phyloP scores from a whole-genome alignment of 257 asterid species.

The Gentiana dahurica region DNA sequence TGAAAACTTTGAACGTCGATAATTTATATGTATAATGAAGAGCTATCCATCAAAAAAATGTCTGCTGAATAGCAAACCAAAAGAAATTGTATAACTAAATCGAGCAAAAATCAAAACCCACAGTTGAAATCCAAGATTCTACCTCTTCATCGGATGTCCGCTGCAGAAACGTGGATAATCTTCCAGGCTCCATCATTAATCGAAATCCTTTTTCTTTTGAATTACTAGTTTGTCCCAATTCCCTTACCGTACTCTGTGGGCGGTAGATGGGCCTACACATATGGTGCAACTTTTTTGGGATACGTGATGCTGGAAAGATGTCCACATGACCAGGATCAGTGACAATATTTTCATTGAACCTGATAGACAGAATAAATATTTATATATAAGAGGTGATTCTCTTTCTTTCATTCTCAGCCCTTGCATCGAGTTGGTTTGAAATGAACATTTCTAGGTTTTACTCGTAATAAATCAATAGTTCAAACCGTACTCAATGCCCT shows the following conservation, averaged over 20 bases:
- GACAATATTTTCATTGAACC: constrained; percentile 87
- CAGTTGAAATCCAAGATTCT: background rate
- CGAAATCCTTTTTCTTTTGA: constrained; percentile 65
- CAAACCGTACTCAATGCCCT: no score
- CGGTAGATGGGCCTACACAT: constrained; percentile 68
- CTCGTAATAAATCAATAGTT: no score
- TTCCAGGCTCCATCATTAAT: constrained; percentile 54
- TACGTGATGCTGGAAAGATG: constrained; percentile 80
- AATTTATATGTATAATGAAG: background rate
- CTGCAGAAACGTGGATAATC: constrained; percentile 67
- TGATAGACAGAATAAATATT: constrained; percentile 27
- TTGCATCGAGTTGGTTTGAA: no score
- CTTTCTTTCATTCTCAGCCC: no score
- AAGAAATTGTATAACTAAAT: background rate
- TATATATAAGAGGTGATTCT: constrained; percentile 3
- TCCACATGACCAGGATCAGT: constrained; percentile 93
- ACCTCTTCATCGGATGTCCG: constrained; percentile 80
- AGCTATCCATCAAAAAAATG: background rate
- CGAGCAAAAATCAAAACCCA: background rate
- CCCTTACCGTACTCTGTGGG: constrained; percentile 25
- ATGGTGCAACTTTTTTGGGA: constrained; percentile 67
- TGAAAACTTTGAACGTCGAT: no score
- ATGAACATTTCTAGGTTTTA: no score
- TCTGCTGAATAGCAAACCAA: background rate
- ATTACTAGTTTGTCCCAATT: constrained; percentile 16